Percentiles rank a stretch among this genome's conserved stretches.
These are phyloP conservation scores for Magnusiomyces starmeri DNA, from an alignment of 1,139 yeast species.

Conservation along the genomic window DNA sequence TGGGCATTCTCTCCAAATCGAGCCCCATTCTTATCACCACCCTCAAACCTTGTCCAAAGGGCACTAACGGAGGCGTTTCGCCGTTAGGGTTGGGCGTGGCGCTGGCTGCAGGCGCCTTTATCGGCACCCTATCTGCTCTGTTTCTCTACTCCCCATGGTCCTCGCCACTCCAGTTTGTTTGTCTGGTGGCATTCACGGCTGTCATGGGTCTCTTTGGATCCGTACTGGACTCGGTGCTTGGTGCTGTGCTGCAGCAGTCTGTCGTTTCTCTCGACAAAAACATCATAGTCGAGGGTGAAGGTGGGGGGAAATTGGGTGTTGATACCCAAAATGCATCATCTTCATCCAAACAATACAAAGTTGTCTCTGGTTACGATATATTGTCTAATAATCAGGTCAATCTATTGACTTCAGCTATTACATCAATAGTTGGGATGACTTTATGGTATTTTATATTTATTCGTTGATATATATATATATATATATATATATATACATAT, in stretches of 20 bases:
- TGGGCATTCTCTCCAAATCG: slow-evolving; percentile 39
- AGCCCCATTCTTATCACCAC: slow-evolving; percentile 41
- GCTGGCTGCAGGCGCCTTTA: slow-evolving; percentile 35
- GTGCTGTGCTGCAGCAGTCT: slow-evolving; percentile 39
- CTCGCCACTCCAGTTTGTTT: slow-evolving; percentile 13
- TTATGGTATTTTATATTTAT: slow-evolving; percentile 20
- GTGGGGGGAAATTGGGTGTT: slow-evolving; percentile 36
- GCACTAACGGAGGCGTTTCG: slow-evolving; percentile 46
- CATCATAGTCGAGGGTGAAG: slow-evolving; percentile 38
- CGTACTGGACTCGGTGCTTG: slow-evolving; percentile 40
- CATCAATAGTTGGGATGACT: slow-evolving; percentile 30
- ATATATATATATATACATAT: not conserved
- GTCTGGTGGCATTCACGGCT: slow-evolving; percentile 30
- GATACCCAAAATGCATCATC: slow-evolving; percentile 9
- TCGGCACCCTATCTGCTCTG: slow-evolving; percentile 32
- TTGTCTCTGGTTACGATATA: slow-evolving; percentile 27
- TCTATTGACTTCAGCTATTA: slow-evolving; percentile 33
- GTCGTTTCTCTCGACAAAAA: slow-evolving; percentile 34
- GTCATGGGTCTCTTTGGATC: slow-evolving; percentile 39
- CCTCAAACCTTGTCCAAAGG: slow-evolving; percentile 39
- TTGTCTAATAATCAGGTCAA: slow-evolving; percentile 41
- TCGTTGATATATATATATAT: not conserved
- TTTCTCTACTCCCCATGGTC: slow-evolving; percentile 17
- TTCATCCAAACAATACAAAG: slow-evolving; percentile 17
- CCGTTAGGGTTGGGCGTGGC: slow-evolving; percentile 38